Base-by-base conservation (phyloP, 805 yeast genomes). In the Lachancea waltii region DNA sequence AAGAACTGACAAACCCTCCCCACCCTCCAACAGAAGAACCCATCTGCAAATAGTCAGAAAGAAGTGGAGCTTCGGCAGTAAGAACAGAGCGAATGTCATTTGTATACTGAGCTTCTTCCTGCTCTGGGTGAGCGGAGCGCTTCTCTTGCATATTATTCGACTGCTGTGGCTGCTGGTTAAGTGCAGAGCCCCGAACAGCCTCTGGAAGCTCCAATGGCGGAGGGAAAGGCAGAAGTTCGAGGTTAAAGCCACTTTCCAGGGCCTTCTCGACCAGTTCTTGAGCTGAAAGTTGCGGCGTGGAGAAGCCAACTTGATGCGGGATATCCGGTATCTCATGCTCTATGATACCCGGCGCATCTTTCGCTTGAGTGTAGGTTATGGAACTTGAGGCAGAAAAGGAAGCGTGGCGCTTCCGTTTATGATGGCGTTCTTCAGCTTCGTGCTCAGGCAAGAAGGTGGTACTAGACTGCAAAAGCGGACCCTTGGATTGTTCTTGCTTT, bases 281-380 rank as follows among this genome's bases (percentile, higher is more conserved):
- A 1, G 81, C 79, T 9, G 68, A 51, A 31, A 77, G 51, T 56
- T 85, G 95, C 3, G 95, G 95, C 1, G 94, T 82, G 1, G 94
- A 76, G 54, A 83, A 85, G 2, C 80, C 84, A 18, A 82, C 87
- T 50, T 82, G 86, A 30, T 70, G 72, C 1, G 89, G 87, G 2
- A 54, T 42, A 39, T 52, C 60, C n/a, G 47, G 39, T 27, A 49
- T 36, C 10, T 38, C 45, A 21, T 33, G 29, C 19, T 39, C 41
- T 16, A 42, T 42, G 13, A 38, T 35, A 21, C 32, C 20, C 11
- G 40, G 36, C 6, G 41, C 45, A 17, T 42, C 42, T 30, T 42
- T 42, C 22, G 21, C 32, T 18, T 42, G 45, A 3, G 45, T 54
- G 33, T 67, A 67, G 1, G 70, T 60, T 16, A 58, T 51, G 1